These are phyloP conservation scores for Entamoeba invadens DNA, from an alignment of 208 protist genomes.

Conservation along the genomic window DNA sequence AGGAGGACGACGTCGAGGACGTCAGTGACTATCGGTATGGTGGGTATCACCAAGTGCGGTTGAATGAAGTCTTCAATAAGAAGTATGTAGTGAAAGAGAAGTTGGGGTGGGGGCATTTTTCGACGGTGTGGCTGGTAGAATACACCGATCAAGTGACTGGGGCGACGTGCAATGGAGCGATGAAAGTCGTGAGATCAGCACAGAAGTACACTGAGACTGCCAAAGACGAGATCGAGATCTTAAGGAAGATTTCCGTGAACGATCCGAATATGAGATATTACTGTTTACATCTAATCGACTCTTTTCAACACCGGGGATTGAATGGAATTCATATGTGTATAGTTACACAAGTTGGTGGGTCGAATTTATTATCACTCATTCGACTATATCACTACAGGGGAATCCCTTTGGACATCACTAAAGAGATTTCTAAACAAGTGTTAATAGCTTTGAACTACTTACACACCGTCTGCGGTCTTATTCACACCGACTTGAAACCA, in stretches of 20 bases:
- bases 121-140: background rate
- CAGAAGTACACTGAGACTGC: background rate
- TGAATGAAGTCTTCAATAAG: background rate
- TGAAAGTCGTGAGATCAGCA: background rate
- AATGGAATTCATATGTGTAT: constrained; percentile 5
- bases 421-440: constrained; percentile 36
- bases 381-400: constrained; percentile 53
- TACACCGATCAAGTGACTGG: background rate
- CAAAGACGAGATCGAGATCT: background rate
- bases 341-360: background rate
- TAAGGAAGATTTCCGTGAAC: background rate
- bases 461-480: constrained; percentile 9
- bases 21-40: background rate
- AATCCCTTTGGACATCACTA: constrained; percentile 40
- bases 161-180: background rate
- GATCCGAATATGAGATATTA: background rate
- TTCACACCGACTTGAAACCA: constrained; percentile 52
- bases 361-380: constrained; percentile 64
- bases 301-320: background rate
- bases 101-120: background rate
- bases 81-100: background rate
- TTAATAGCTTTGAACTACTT: constrained; percentile 19
- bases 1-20: background rate
- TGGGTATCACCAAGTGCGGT: background rate
- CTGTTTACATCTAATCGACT: background rate